phyloP scores from a whole-genome alignment of 139 green algal genomes.

The Ulvella scutata region DNA sequence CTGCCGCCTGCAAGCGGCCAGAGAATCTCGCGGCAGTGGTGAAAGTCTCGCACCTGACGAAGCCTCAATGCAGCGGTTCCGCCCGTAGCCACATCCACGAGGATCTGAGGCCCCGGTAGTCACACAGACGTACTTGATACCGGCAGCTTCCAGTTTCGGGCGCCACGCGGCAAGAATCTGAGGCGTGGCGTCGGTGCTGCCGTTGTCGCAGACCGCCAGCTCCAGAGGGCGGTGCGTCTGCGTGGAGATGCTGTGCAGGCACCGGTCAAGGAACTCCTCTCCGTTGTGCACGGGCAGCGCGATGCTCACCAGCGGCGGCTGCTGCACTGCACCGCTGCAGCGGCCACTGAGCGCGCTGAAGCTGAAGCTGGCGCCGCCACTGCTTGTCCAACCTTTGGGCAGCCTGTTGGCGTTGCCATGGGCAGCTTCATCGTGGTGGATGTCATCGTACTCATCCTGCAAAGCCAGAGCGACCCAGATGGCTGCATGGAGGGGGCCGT shows the following conservation, averaged over 20 bases:
- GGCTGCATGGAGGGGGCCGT: too few species aligned
- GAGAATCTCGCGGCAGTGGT: not conserved
- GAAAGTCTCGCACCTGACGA: not conserved
- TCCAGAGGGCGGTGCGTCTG: not conserved
- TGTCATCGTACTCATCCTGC: not conserved
- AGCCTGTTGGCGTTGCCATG: not conserved
- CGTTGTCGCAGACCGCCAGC: not conserved
- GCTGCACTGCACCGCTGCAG: not conserved
- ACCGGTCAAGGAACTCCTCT: not conserved
- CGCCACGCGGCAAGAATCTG: not conserved
- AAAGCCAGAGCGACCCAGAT: too few species aligned
- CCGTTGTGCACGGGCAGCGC: constrained; percentile 4
- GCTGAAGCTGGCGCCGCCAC: not conserved
- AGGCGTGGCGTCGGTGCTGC: not conserved
- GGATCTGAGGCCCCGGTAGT: not conserved
- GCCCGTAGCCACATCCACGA: not conserved
- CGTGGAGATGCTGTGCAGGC: not conserved
- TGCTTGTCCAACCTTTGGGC: not conserved
- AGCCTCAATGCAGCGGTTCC: not conserved
- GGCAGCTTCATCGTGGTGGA: not conserved
- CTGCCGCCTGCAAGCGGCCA: not conserved
- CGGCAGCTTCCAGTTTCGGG: not conserved
- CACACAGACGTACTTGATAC: not conserved
- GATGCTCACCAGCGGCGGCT: not conserved
- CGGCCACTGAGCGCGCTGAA: not conserved